These are phyloP conservation scores for Pythium coloratum DNA, from an alignment of 352 stramenopile species.

Conservation along the genomic window DNA sequence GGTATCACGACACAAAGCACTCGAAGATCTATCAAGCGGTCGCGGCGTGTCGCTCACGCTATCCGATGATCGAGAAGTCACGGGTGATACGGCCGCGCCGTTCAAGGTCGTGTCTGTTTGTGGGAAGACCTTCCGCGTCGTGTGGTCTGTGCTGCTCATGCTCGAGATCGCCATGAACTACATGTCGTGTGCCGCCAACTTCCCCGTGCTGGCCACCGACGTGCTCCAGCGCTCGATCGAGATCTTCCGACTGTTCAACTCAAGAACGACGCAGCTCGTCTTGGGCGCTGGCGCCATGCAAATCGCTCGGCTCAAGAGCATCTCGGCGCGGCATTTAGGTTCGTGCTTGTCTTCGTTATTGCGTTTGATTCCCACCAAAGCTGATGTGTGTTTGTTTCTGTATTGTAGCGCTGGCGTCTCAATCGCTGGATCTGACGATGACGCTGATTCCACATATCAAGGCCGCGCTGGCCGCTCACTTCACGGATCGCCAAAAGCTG, in stretches of 20 bases:
- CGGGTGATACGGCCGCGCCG: constrained; percentile 57
- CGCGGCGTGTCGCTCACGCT: constrained; percentile 78
- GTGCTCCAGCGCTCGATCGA: constrained; percentile 93
- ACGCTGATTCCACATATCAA: constrained; percentile 95
- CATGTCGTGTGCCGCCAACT: constrained; percentile 92
- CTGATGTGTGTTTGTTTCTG: not conserved
- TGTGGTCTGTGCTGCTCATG: constrained; percentile 95
- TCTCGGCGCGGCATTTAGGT: constrained; percentile 95
- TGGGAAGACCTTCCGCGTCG: constrained; percentile 92
- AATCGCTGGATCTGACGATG: constrained; percentile 94
- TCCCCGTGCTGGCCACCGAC: constrained; percentile 93
- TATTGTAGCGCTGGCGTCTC: constrained; percentile 89
- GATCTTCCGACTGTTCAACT: constrained; percentile 95
- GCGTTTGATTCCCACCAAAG: not conserved
- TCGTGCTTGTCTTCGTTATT: constrained; percentile 1
- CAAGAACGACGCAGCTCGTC: constrained; percentile 94
- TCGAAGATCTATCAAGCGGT: constrained; percentile 92
- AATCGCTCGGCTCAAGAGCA: constrained; percentile 94
- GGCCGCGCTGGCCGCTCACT: constrained; percentile 93
- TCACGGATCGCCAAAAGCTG: constrained; percentile 94
- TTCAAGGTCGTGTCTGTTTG: constrained; percentile 89
- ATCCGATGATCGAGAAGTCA: constrained; percentile 66
- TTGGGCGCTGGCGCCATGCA: constrained; percentile 96
- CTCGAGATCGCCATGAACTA: constrained; percentile 96
- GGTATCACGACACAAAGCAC: constrained; percentile 82